A percentile compares a stretch with the other conserved stretches of the same genome.
Evolutionary conservation across 1,284 basidiomycete species (phyloP).

Genomic region (Ustilago hordei): DNA sequence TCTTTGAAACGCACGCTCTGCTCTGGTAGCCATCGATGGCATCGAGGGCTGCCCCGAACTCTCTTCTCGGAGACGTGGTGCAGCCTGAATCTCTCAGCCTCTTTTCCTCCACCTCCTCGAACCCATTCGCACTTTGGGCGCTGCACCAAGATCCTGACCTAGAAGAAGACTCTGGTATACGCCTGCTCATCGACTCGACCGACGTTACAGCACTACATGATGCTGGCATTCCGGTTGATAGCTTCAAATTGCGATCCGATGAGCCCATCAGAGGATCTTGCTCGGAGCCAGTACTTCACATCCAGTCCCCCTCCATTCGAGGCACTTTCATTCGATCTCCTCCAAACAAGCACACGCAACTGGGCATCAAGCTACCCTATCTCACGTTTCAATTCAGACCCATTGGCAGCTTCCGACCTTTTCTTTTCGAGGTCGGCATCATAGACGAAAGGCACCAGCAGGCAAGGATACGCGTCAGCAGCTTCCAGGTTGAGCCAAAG

Average conservation of each 20-base stretch:
- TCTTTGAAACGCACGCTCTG: not conserved
- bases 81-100: slow-evolving; percentile 79
- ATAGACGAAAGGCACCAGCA: slow-evolving; percentile 76
- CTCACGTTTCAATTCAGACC: slow-evolving; percentile 80
- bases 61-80: slow-evolving; percentile 72
- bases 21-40: not conserved
- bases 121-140: slow-evolving; percentile 76
- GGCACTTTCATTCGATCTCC: slow-evolving; percentile 78
- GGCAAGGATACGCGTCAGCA: slow-evolving; percentile 79
- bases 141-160: slow-evolving; percentile 73
- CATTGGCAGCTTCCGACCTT: slow-evolving; percentile 74
- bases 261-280: slow-evolving; percentile 33
- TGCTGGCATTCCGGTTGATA: not conserved
- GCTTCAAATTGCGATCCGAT: slow-evolving; percentile 19
- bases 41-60: slow-evolving; percentile 1
- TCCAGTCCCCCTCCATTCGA: slow-evolving; percentile 80
- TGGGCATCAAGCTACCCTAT: slow-evolving; percentile 81
- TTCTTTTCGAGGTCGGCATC: slow-evolving; percentile 82
- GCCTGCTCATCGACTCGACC: slow-evolving; percentile 76
- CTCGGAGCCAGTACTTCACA: slow-evolving; percentile 80
- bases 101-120: slow-evolving; percentile 80
- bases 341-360: slow-evolving; percentile 39
- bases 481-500: slow-evolving; percentile 78
- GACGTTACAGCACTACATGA: slow-evolving; percentile 71
- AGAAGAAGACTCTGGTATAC: slow-evolving; percentile 77